phyloP scores from a whole-genome alignment of 1,284 basidiomycete genomes.

The Tylopilus sp. region DNA sequence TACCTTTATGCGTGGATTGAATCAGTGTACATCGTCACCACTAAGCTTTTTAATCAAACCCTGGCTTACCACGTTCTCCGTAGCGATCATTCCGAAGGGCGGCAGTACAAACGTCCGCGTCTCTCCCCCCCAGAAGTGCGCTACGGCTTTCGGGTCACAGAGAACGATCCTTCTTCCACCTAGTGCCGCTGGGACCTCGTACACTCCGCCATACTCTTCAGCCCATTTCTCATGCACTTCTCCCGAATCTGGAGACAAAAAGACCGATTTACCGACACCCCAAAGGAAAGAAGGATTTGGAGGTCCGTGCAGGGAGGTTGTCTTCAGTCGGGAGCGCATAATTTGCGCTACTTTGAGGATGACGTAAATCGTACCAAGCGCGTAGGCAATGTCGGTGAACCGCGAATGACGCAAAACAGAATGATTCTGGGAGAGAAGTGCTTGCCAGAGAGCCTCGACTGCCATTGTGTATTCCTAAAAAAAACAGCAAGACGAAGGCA shows the following conservation, averaged over 20 bases:
- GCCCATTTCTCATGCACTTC: slow-evolving; percentile 36
- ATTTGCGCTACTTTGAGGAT: slow-evolving; percentile 10
- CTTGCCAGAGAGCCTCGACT: slow-evolving; percentile 5
- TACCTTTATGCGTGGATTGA: slow-evolving; percentile 11
- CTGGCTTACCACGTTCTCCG: slow-evolving; percentile 21
- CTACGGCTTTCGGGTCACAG: slow-evolving; percentile 52
- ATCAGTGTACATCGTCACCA: background rate
- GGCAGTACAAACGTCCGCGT: slow-evolving; percentile 33
- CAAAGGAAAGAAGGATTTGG: slow-evolving; percentile 28
- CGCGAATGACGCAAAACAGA: background rate
- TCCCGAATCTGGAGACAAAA: slow-evolving; percentile 15
- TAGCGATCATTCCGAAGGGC: background rate
- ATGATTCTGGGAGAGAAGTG: background rate
- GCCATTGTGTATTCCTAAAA: background rate
- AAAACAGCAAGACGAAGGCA: background rate
- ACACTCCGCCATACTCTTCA: slow-evolving; percentile 47
- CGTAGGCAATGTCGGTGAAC: slow-evolving; percentile 1
- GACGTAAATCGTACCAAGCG: slow-evolving; percentile 14
- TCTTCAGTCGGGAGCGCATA: slow-evolving; percentile 11
- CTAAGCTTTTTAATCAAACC: background rate
- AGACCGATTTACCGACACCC: slow-evolving; percentile 20
- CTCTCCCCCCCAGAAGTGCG: slow-evolving; percentile 50
- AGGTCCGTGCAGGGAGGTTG: slow-evolving; percentile 35
- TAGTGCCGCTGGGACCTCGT: slow-evolving; percentile 39
- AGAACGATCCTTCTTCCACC: slow-evolving; percentile 43